Base-by-base conservation (phyloP, 169 alveolate species). In the Fabrea salina region DNA sequence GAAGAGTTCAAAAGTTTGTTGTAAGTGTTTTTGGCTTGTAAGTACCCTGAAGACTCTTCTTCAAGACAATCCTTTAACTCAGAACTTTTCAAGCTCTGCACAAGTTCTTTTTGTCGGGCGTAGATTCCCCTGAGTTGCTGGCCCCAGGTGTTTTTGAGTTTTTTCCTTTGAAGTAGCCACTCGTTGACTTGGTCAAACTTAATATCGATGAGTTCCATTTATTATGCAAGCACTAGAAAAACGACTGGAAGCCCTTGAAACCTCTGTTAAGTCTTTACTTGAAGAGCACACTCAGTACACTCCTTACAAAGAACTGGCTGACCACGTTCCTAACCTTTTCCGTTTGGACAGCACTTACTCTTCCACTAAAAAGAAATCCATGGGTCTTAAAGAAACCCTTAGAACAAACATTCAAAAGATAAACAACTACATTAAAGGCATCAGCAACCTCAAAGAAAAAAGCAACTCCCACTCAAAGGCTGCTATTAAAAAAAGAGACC, bases 131-230 rank as follows among this genome's bases (percentile, higher is more conserved):
- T 64, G 19, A 64, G 41, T 19, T 32, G n/a, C 6, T 22, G n/a
- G 19, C 57, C 16, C 75, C 75, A 64, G 51, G 35, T 41, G 35
- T 64, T 64, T 13, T 64, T 56, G 3, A 64, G 75, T 64, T 64
- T 64, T 40, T 33, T 64, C n/a, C 75, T 32, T 19, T 22, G 22
- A 64, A 30, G 25, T 4, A 64, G 75, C 75, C 75, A 64, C n/a
- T 64, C 75, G 16, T 32, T 64, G n/a, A 64, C 39, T 41, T 64
- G 75, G n/a, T 64, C 75, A 39, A 2, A 33, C 54, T 40, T 64
- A 27, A 64, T 40, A 39, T 64, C 75, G 51, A 64, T 32, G 33
- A 64, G 75, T 35, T 64, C 75, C 75, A 64, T 64, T 37, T 64
- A 39, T 22, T 59, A 59, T 51, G 19, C 8, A 25, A 51, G 59